Conservation (phyloP, 129 eudicot genomes). For the Artemisia argyi region DNA sequence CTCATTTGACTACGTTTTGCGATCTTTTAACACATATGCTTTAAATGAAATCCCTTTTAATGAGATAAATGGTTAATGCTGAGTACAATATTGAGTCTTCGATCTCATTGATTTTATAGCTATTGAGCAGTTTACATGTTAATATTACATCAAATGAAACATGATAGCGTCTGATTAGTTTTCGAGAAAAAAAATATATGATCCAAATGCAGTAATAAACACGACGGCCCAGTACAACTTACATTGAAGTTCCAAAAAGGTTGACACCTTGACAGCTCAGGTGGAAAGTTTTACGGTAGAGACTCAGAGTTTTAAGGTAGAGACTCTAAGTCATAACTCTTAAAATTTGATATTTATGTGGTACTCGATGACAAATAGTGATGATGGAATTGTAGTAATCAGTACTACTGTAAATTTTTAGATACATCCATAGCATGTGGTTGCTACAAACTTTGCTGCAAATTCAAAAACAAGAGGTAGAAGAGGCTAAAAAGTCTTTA, state of each 20-base stretch:
- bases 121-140: too few relatives aligned
- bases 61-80: too few relatives aligned
- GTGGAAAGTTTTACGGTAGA: constrained; percentile 78
- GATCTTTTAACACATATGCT: too few relatives aligned
- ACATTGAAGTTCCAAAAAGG: constrained; percentile 33
- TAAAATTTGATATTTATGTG: neutral
- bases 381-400: constrained; percentile 16
- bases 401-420: neutral
- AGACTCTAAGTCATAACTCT: constrained; percentile 20
- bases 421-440: neutral
- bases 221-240: too few relatives aligned
- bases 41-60: too few relatives aligned
- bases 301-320: constrained; percentile 45
- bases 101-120: too few relatives aligned
- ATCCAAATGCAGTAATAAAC: too few relatives aligned
- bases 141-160: too few relatives aligned
- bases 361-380: neutral
- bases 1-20: too few relatives aligned
- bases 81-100: too few relatives aligned
- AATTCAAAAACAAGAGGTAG: constrained; percentile 28
- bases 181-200: too few relatives aligned
- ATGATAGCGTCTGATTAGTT: too few relatives aligned
- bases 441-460: constrained; percentile 46
- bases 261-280: constrained; percentile 81
- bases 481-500: constrained; percentile 61